Percentiles rank a stretch among this genome's conserved stretches.
Conservation (phyloP, 805 yeast species). For the Candida easanensis region DNA sequence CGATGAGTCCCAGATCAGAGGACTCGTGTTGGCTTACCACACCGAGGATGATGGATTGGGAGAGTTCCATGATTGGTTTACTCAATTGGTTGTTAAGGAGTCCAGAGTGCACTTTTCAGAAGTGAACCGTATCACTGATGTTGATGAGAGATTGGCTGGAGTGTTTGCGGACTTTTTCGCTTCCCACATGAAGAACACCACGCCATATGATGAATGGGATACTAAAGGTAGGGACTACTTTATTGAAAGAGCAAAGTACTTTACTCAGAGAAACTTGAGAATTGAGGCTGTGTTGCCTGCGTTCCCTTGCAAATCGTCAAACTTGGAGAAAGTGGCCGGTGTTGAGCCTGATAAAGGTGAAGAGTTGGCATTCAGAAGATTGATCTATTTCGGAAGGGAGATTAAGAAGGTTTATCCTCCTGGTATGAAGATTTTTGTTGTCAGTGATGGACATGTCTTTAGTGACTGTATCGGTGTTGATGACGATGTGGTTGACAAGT, state of each 20-base stretch:
- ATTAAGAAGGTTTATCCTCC: conserved; percentile 46
- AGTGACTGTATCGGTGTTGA: conserved; percentile 63
- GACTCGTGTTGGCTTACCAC: conserved; percentile 34
- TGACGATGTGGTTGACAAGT: conserved; percentile 49
- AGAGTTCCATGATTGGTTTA: conserved; percentile 35
- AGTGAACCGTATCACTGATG: conserved; percentile 10
- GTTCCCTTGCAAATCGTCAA: conserved; percentile 64
- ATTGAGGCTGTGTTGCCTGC: conserved; percentile 62
- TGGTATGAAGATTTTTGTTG: conserved; percentile 53
- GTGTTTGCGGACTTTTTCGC: conserved; percentile 42
- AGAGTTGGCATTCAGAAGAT: conserved; percentile 38
- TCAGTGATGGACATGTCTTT: conserved; percentile 64
- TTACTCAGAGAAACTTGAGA: conserved; percentile 43
- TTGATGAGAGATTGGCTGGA: conserved; percentile 25
- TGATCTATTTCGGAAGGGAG: conserved; percentile 30
- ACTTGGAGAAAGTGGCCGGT: conserved; percentile 47
- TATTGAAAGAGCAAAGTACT: conserved; percentile 40
- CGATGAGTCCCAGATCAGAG: conserved; percentile 34
- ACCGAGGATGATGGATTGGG: conserved; percentile 17
- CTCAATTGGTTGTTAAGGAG: conserved; percentile 34
- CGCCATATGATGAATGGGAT: conserved; percentile 47
- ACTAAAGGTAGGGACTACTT: conserved; percentile 43
- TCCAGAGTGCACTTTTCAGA: conserved; percentile 27
- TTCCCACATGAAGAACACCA: conserved; percentile 43
- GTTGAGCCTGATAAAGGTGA: conserved; percentile 54